phyloP scores from a whole-genome alignment of 805 yeast genomes.

The Barnettozyma pratensis region DNA sequence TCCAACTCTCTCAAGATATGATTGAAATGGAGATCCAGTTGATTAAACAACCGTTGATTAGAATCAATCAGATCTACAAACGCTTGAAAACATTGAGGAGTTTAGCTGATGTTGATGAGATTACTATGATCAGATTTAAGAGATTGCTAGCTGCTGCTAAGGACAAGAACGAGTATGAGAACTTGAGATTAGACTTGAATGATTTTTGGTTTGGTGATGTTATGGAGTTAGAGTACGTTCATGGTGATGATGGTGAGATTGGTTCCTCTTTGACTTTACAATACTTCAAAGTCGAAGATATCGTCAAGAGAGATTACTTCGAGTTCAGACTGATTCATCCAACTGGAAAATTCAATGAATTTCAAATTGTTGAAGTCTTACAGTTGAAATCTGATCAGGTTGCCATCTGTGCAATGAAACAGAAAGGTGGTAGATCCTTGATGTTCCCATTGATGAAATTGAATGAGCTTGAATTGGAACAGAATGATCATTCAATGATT shows the following conservation, averaged over 20 bases:
- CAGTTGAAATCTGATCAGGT: conserved; percentile 12
- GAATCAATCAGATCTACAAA: conserved; percentile 8
- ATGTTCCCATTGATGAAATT: conserved; percentile 21
- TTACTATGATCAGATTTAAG: background rate
- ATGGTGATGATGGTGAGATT: conserved; percentile 2
- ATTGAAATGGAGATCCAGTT: conserved; percentile 8
- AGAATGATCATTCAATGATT: conserved; percentile 10
- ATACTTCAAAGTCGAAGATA: conserved; percentile 17
- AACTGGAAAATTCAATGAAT: background rate
- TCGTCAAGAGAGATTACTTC: conserved; percentile 23
- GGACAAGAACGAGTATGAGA: conserved; percentile 19
- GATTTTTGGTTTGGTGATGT: conserved; percentile 17
- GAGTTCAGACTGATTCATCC: conserved; percentile 14
- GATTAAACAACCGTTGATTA: conserved; percentile 8
- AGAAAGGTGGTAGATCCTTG: conserved; percentile 20
- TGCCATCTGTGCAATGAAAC: conserved; percentile 21
- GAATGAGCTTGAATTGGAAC: conserved; percentile 10
- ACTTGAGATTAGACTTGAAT: conserved; percentile 16
- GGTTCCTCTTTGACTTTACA: background rate
- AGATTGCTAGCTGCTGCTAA: conserved; percentile 12
- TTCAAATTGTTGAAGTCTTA: conserved; percentile 18
- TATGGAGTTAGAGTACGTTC: conserved; percentile 8
- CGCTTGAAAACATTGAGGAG: background rate
- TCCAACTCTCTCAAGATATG: conserved; percentile 5
- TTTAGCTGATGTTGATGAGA: background rate